Percentiles rank a stretch among this genome's conserved stretches.
Conservation (phyloP, 768 basidiomycete species). For the Tricholoma sp. region DNA sequence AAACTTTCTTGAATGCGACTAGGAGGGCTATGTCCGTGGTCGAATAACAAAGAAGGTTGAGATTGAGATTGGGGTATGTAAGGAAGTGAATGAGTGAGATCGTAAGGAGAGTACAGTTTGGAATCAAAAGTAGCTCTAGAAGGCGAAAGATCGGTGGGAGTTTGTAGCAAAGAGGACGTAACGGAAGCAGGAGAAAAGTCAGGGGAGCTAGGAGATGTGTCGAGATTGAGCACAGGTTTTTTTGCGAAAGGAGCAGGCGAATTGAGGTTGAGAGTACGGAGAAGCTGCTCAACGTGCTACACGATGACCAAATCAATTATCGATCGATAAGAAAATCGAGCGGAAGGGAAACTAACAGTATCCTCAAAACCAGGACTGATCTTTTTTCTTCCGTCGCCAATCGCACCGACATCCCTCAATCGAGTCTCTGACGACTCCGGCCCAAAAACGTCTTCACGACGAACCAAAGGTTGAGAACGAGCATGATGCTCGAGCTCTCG, state of each 20-base stretch:
- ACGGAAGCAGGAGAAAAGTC: conserved; percentile 73
- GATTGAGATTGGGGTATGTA: conserved; percentile 30
- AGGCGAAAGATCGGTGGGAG: conserved; percentile 72
- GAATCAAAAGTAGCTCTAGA: conserved; percentile 51
- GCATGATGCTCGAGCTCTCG: conserved; percentile 24
- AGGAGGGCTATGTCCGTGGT: conserved; percentile 22
- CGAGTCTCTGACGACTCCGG: conserved; percentile 31
- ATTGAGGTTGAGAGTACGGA: conserved; percentile 74
- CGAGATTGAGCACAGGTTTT: conserved; percentile 40
- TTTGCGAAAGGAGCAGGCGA: conserved; percentile 56
- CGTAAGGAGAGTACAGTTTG: conserved; percentile 50
- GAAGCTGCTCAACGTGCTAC: conserved; percentile 78
- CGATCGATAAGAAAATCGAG: conserved; percentile 4
- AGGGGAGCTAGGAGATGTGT: conserved; percentile 50
- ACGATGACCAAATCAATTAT: not conserved
- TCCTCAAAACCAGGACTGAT: conserved; percentile 52
- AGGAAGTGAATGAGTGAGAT: conserved; percentile 36
- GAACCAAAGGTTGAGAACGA: conserved; percentile 28
- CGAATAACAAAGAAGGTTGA: conserved; percentile 39
- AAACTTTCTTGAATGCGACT: conserved; percentile 17
- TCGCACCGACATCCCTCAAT: conserved; percentile 58
- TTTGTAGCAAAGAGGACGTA: conserved; percentile 57
- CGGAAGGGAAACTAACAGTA: conserved; percentile 34
- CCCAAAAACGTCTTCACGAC: conserved; percentile 65
- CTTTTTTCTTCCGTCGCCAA: conserved; percentile 76